These are phyloP conservation scores for Ramularia collo-cygni DNA, from an alignment of 2,329 filamentous ascomycete genomes.

Conservation along the genomic window DNA sequence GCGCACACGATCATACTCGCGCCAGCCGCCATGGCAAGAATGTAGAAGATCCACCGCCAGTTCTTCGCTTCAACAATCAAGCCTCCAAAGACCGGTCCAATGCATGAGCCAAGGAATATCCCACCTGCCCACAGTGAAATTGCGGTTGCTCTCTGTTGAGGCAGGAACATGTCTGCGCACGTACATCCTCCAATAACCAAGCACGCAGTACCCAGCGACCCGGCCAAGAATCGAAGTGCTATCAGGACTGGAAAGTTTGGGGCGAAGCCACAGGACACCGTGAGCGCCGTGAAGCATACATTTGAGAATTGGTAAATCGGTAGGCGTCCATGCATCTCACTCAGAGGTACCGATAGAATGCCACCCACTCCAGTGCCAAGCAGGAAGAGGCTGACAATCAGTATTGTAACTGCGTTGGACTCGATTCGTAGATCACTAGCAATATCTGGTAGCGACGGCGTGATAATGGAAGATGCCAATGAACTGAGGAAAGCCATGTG, in stretches of 20 bases:
- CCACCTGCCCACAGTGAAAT: conserved; percentile 26
- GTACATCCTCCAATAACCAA: conserved; percentile 37
- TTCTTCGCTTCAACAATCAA: conserved; percentile 41
- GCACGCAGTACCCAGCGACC: conserved; percentile 33
- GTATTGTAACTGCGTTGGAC: conserved; percentile 39
- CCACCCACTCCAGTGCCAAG: conserved; percentile 35
- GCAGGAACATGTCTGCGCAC: conserved; percentile 36
- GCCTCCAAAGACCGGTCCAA: conserved; percentile 44
- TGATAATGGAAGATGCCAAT: conserved; percentile 46
- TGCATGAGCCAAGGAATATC: conserved; percentile 25
- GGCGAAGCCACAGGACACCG: conserved; percentile 17
- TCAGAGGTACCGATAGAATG: conserved; percentile 35
- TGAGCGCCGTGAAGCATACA: conserved; percentile 18
- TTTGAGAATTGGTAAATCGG: conserved; percentile 20
- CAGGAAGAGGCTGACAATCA: conserved; percentile 41
- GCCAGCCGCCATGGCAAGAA: conserved; percentile 12
- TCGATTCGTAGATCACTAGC: conserved; percentile 52
- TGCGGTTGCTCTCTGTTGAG: conserved; percentile 38
- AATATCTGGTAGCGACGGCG: conserved; percentile 55
- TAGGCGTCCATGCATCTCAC: conserved; percentile 35
- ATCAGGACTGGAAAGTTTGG: conserved; percentile 36
- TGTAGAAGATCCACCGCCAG: conserved; percentile 48
- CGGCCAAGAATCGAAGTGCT: conserved; percentile 36
- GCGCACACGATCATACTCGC: background rate
- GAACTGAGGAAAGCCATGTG: background rate